Evolutionary conservation across 148 eudicot genomes (phyloP).

Genomic region (Vaccinium macrocarpon): DNA sequence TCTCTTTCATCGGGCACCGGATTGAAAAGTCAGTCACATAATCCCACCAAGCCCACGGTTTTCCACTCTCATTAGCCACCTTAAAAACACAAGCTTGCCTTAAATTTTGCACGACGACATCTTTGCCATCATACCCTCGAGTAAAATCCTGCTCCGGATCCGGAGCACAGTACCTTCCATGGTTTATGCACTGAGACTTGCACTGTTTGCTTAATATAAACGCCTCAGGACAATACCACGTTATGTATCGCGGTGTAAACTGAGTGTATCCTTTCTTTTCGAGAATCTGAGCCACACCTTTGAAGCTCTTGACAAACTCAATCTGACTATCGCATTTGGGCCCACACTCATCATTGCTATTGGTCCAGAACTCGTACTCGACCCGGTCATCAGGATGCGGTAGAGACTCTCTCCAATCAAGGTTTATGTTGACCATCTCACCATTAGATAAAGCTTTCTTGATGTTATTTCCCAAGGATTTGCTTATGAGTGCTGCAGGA

Average conservation of each 20-base stretch:
- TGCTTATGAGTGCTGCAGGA: conserved; percentile 35
- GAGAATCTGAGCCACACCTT: conserved; percentile 38
- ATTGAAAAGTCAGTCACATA: conserved; percentile 39
- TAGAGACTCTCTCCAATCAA: conserved; percentile 39
- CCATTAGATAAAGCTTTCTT: conserved; percentile 32
- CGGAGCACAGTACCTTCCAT: conserved; percentile 46
- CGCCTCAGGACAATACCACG: conserved; percentile 38
- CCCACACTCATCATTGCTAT: conserved; percentile 39
- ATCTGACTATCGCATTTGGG: conserved; percentile 32
- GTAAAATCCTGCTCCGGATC: conserved; percentile 43
- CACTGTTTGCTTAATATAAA: conserved; percentile 36
- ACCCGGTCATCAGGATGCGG: conserved; percentile 40
- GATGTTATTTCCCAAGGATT: conserved; percentile 26
- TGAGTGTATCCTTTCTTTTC: conserved; percentile 32
- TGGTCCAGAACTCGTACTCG: conserved; percentile 38
- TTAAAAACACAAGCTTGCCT: conserved; percentile 37
- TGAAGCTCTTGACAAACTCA: conserved; percentile 27
- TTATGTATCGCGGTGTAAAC: conserved; percentile 36
- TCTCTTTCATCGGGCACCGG: conserved; percentile 39
- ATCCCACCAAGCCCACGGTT: conserved; percentile 48
- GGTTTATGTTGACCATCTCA: conserved; percentile 40
- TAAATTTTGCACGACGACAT: conserved; percentile 37
- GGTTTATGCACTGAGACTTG: conserved; percentile 41
- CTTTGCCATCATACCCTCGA: conserved; percentile 38
- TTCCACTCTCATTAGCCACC: conserved; percentile 39